Evolutionary conservation across 1,139 yeast species (phyloP), one percentile per base, ranked within the genome.

Genomic region (Kluyveromyces marxianus): DNA sequence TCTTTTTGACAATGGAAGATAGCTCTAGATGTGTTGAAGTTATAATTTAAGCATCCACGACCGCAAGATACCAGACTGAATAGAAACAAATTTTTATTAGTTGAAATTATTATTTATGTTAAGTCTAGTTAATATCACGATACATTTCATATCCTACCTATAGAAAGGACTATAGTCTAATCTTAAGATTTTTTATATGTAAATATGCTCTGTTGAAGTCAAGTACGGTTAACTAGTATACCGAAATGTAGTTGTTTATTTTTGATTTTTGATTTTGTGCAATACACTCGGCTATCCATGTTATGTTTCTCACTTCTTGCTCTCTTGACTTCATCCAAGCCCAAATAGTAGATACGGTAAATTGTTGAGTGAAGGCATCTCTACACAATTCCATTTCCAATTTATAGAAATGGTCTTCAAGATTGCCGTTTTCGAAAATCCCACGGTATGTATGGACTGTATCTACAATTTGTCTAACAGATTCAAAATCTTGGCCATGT

Each of bases 261-360:
- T 89, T 79, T 60, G 81, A 86, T 68, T 83, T 83, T 71, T 85
- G 95, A 61, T 82, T 83, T 63, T 85, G 94, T 40, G 92, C 90
- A 68, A 84, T 84, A 71, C 99, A 94, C 70, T 94, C 99, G 41
- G 97, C 96, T 52, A 94, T 90, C 98, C 98, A 94, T 25, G 97
- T 87, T 54, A 94, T 82, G 66, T 94, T 94, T 67, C 98, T 78
- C 50, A 94, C 79, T 68, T 94, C 99, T 69, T 94, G 98, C 68
- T 94, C 98, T 61, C 86, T 85, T 24, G 96, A 81, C 68, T 89
- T 83, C 63, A 94, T 77, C 95, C 97, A 92, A 4, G 97, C 96
- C 92, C 96, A 94, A 48, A 92, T 75, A 2, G 96, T 83, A 41
- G 92, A 77, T 58, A 85, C 78, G 14, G 97, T 83, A 65, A 94